Evolutionary conservation across 2,329 filamentous ascomycete genomes (phyloP), one percentile per base, ranked within the genome.

Genomic region (Dothistroma septosporum): DNA sequence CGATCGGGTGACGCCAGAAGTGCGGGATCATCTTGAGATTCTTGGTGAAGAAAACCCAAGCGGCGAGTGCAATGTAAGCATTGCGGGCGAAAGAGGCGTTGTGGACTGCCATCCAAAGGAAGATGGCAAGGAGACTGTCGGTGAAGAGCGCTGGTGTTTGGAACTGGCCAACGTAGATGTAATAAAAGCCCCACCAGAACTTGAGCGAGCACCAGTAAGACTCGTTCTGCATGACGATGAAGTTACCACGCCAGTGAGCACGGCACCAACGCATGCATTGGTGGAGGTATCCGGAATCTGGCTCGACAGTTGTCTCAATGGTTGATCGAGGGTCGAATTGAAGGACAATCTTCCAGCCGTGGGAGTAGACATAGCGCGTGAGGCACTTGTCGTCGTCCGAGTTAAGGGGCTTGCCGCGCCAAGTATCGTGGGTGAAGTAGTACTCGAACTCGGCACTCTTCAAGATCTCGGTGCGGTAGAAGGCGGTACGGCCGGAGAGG

Each of bases 311-410:
- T 0, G 84, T 87, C 60, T 79, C 75, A 35, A 87, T 75, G 0
- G 76, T 72, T 0, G 80, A 76, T 2, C 83, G 77, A 0, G 74
- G 66, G 4, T 77, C 76, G 60, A 80, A 79, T 68, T 88, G 84
- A 55, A 87, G 80, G 50, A 78, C 76, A 60, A 87, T 80, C 8
- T 78, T 74, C 77, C 79, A 85, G n/a, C 77, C 78, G 6, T 78
- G 70, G 10, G 74, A 74, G 47, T 83, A 78, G 6, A 81, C 76
- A 62, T 78, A 83, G 11, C 85, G 76, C 0, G 85, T 87, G 37
- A 83, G 74, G 66, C 80, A 87, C 70, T 87, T 87, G 74, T 88
- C 85, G 60, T 87, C 85, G 62, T 87, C 85, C 0, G 77, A 76
- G 21, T 80, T 79, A 1, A 86, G 70, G 0, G 81, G 80, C 0